These are phyloP conservation scores for Apiotrichum gracile DNA, from an alignment of 1,284 basidiomycete species.

Conservation along the genomic window DNA sequence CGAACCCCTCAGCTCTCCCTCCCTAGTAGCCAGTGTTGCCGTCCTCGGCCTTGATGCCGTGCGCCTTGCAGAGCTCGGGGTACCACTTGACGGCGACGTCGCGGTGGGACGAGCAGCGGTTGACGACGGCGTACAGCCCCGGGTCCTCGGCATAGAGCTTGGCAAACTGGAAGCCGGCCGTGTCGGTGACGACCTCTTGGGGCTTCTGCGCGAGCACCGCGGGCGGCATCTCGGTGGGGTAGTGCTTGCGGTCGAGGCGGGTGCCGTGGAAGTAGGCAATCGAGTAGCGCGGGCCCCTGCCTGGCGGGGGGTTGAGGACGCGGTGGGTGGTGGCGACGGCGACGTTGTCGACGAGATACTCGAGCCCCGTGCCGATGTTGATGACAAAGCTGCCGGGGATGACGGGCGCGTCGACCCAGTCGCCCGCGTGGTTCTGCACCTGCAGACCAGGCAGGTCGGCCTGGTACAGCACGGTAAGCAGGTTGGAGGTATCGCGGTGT, in stretches of 20 bases:
- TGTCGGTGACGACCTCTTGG: constrained; percentile 13
- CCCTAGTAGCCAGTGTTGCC: constrained; percentile 8
- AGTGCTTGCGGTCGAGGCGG: constrained; percentile 12
- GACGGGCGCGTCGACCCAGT: constrained; percentile 61
- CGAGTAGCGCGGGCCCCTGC: constrained; percentile 65
- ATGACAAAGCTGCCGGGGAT: constrained; percentile 62
- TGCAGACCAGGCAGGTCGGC: constrained; percentile 54
- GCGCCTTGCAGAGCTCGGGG: constrained; percentile 11
- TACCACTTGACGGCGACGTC: constrained; percentile 17
- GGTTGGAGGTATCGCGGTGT: constrained; percentile 17
- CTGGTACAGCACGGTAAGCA: constrained; percentile 66
- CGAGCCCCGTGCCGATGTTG: constrained; percentile 79
- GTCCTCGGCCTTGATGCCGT: constrained; percentile 7
- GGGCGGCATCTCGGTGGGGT: constrained; percentile 6
- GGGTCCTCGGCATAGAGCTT: constrained; percentile 14
- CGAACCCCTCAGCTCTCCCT: no score
- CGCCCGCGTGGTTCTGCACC: constrained; percentile 59
- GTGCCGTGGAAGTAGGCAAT: constrained; percentile 57
- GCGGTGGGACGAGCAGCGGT: constrained; percentile 14
- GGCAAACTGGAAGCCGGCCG: constrained; percentile 17
- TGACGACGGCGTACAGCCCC: constrained; percentile 11
- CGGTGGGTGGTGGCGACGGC: constrained; percentile 81
- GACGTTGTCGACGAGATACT: constrained; percentile 82
- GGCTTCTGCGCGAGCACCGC: constrained; percentile 14
- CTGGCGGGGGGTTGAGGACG: constrained; percentile 60